Percentiles rank a stretch among this genome's conserved stretches.
These are phyloP conservation scores for Pseudogymnoascus verrucosus DNA, from an alignment of 2,329 filamentous ascomycete species.

Conservation along the genomic window DNA sequence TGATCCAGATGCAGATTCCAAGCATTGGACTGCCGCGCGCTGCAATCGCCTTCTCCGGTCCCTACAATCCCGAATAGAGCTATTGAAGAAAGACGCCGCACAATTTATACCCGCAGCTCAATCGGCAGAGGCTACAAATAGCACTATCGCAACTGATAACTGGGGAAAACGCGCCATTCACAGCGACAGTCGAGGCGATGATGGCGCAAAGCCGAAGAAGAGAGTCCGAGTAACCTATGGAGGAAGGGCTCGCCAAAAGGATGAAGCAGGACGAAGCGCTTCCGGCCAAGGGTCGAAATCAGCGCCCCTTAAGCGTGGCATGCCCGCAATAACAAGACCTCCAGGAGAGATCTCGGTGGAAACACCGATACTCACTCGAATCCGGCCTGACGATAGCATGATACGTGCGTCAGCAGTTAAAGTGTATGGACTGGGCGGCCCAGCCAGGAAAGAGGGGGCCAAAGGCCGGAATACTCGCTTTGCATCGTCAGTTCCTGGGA, in stretches of 20 bases:
- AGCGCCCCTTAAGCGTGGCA: not conserved
- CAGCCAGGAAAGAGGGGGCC: not conserved
- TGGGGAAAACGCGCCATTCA: not conserved
- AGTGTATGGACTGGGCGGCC: not conserved
- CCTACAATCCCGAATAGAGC: conserved; percentile 34
- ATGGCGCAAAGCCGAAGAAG: not conserved
- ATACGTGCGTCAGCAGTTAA: not conserved
- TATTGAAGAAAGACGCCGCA: conserved; percentile 30
- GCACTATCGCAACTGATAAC: not conserved
- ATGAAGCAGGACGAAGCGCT: not conserved
- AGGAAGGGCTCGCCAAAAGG: not conserved
- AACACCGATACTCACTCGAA: conserved; percentile 26
- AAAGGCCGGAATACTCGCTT: not conserved
- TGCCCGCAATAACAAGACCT: not conserved
- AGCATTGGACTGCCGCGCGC: conserved; percentile 34
- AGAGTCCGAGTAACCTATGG: not conserved
- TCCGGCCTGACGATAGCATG: not conserved
- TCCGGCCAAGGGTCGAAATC: not conserved
- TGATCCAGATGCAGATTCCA: conserved; percentile 17
- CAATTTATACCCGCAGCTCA: conserved; percentile 14
- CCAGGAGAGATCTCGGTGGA: conserved; percentile 26
- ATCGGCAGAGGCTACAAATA: not conserved
- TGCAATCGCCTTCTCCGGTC: conserved; percentile 37
- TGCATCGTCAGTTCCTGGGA: not conserved
- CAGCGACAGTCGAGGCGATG: not conserved